These are phyloP conservation scores for Venturia oleaginea DNA, from an alignment of 2,329 filamentous ascomycete species.

Conservation along the genomic window DNA sequence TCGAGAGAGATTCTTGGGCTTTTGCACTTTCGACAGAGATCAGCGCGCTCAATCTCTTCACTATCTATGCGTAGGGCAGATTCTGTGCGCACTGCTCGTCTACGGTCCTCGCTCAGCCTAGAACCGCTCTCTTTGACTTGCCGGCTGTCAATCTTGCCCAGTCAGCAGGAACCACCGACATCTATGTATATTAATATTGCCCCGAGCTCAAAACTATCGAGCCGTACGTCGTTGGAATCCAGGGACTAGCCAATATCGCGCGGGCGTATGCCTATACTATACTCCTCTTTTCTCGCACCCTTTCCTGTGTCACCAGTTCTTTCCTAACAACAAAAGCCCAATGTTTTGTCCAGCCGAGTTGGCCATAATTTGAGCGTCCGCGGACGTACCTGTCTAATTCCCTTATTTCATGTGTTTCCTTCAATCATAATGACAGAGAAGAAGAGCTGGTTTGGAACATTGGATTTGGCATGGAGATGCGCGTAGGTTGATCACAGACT, in stretches of 20 bases:
- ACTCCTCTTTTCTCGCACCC: too few relatives aligned
- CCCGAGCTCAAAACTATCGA: background rate
- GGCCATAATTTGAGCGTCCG: background rate
- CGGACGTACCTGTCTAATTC: background rate
- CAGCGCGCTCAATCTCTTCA: too few relatives aligned
- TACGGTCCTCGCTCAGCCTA: background rate
- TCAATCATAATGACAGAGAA: background rate
- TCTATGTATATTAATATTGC: background rate
- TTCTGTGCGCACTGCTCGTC: too few relatives aligned
- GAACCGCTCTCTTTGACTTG: background rate
- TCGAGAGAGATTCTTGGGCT: too few relatives aligned
- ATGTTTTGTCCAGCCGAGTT: background rate
- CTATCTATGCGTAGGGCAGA: too few relatives aligned
- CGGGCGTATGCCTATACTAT: background rate
- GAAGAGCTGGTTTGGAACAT: constrained; percentile 8
- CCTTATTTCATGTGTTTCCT: background rate
- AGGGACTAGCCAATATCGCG: background rate
- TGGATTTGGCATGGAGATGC: constrained; percentile 10
- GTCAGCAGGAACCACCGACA: background rate
- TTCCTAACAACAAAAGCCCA: background rate
- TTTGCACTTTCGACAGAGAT: too few relatives aligned
- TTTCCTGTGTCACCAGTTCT: background rate
- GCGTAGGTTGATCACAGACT: background rate
- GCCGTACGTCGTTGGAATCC: background rate
- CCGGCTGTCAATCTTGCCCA: background rate